Evolutionary conservation across 2,329 filamentous ascomycete species (phyloP), one percentile per base, ranked within the genome.

Genomic region (Phyllosticta capitalensis): DNA sequence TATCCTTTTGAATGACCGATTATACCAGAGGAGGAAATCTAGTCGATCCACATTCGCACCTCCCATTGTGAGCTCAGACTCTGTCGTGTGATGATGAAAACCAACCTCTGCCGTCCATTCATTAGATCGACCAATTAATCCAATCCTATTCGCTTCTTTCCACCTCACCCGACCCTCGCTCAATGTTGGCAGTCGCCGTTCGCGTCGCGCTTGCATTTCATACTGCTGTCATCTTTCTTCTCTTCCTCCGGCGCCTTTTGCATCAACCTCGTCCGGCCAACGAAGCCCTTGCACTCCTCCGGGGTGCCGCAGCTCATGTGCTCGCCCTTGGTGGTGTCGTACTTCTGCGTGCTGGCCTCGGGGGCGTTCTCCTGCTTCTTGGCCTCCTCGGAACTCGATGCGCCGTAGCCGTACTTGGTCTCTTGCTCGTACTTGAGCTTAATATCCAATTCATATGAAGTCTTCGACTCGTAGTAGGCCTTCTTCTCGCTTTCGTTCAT

Each of bases 401-500:
- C 4, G 24, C 24, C 7, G 4, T 45, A n/a, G 33, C 33, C 17
- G 30, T n/a, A 14, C 28, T 30, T 30, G 28, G 28, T 38, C 3
- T 45, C 17, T 14, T n/a, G 17, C 12, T n/a, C n/a, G 14, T n/a
- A n/a, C 38, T 45, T n/a, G 5, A 45, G 38, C 14, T 45, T 6
- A 12, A 45, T 3, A 6, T 6, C 7, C 17, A 45, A 4, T 14
- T 45, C n/a, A n/a, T 45, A 45, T 6, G 5, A 1, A 12, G 12
- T 14, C 30, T 45, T 45, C 38, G 38, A 17, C 4, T 45, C 14
- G 38, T 54, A 30, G 22, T 60, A 55, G 17, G 57, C 48, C 10
- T 45, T n/a, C 9, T 38, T 50, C 48, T 63, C 62, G 20, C n/a
- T 17, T 20, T 59, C 26, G 3, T 59, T 55, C 20, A 61, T 55